Evolutionary conservation across 2,329 filamentous ascomycete genomes (phyloP).

Genomic region (Ceratocystis destructans): DNA sequence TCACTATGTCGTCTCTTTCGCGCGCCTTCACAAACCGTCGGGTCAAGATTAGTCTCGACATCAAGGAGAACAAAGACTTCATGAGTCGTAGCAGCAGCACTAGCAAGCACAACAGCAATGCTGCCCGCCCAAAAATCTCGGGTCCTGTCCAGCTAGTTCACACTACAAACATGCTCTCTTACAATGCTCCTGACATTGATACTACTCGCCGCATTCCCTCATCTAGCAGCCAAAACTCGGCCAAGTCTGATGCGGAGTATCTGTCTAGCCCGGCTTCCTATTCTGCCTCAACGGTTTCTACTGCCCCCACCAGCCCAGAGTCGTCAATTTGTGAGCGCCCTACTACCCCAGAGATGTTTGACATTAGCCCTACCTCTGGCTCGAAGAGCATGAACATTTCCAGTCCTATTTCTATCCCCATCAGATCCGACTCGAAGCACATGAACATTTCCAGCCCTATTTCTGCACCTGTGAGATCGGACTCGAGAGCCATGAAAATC

Average conservation of each 20-base stretch:
- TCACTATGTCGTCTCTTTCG: conserved; percentile 44
- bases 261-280: conserved; percentile 43
- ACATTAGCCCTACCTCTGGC: conserved; percentile 31
- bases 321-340: conserved; percentile 41
- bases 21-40: conserved; percentile 60
- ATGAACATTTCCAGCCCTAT: neutral
- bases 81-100: conserved; percentile 41
- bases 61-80: conserved; percentile 30
- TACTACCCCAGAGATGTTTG: conserved; percentile 48
- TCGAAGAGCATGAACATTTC: neutral
- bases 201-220: conserved; percentile 31
- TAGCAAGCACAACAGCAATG: conserved; percentile 29
- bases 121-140: conserved; percentile 60
- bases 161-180: conserved; percentile 91
- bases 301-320: conserved; percentile 56
- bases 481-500: neutral
- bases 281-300: conserved; percentile 23
- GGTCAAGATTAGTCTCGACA: conserved; percentile 38
- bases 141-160: conserved; percentile 74
- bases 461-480: neutral
- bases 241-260: conserved; percentile 54
- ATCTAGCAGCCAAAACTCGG: conserved; percentile 39
- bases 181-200: conserved; percentile 74
- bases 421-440: neutral
- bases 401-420: neutral